Evolutionary conservation across 1,284 basidiomycete genomes (phyloP).

Genomic region (Rhodotorula sp.): DNA sequence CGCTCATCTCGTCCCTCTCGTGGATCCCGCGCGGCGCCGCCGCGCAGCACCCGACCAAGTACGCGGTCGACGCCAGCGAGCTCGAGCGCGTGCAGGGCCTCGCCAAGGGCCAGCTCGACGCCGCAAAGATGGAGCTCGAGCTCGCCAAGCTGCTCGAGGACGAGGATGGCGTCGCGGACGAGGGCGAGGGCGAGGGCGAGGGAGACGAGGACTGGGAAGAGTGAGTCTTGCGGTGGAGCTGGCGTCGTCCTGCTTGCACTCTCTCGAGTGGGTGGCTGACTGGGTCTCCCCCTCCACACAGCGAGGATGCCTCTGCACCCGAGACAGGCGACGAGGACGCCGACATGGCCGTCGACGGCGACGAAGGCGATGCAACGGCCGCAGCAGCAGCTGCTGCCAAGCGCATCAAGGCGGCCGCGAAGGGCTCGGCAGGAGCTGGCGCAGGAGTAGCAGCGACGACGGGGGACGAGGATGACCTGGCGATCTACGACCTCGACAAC

Average conservation of each 20-base stretch:
- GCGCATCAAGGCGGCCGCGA: constrained; percentile 55
- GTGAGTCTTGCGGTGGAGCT: constrained; percentile 13
- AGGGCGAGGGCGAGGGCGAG: constrained; percentile 43
- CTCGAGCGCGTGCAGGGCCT: constrained; percentile 85
- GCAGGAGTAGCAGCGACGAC: constrained; percentile 55
- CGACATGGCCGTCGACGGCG: constrained; percentile 19
- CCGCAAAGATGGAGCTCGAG: constrained; percentile 81
- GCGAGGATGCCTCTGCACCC: constrained; percentile 23
- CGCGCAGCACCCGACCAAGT: constrained; percentile 76
- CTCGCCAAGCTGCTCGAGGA: constrained; percentile 74
- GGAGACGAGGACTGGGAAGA: constrained; percentile 32
- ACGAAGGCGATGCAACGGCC: constrained; percentile 57
- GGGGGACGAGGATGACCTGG: constrained; percentile 71
- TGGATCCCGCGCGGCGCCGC: constrained; percentile 85
- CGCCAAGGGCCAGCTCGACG: constrained; percentile 82
- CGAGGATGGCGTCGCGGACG: constrained; percentile 51
- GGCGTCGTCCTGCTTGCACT: neutral
- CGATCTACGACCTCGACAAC: constrained; percentile 86
- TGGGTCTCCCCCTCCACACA: neutral
- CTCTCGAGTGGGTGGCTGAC: neutral
- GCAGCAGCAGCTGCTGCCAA: constrained; percentile 29
- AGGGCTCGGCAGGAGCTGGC: constrained; percentile 28
- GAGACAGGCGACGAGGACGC: constrained; percentile 10
- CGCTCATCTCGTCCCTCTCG: constrained; percentile 58
- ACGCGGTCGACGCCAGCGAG: constrained; percentile 87